phyloP scores from a whole-genome alignment of 345 rosid genomes.

The Eucalyptus decipiens region DNA sequence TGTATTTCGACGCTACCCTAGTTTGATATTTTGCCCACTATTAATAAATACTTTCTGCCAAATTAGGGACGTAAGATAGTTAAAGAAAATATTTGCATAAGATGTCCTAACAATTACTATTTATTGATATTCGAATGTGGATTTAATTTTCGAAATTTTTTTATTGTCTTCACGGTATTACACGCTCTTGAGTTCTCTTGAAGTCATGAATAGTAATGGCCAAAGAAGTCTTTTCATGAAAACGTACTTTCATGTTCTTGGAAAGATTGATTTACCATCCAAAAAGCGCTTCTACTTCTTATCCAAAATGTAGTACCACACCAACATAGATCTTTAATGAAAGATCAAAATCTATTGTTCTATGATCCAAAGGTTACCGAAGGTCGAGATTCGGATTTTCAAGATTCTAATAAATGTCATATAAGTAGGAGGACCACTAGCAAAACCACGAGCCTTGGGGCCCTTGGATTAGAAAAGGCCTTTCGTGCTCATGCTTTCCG shows the following conservation, averaged over 20 bases:
- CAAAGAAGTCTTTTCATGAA: neutral
- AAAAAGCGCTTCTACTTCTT: neutral
- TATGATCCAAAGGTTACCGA: neutral
- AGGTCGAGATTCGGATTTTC: accelerated
- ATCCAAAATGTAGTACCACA: neutral
- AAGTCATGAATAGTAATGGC: neutral
- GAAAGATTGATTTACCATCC: neutral
- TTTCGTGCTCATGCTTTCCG: neutral
- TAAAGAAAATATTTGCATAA: neutral
- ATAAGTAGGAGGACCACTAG: neutral
- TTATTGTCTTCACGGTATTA: neutral
- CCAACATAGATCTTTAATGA: neutral
- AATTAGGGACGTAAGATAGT: neutral
- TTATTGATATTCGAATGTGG: neutral
- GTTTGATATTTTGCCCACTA: neutral
- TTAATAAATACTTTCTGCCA: neutral
- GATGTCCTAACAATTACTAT: neutral
- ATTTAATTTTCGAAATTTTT: neutral
- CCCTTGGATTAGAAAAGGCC: neutral
- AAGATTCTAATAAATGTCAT: neutral
- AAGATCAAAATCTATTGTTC: neutral
- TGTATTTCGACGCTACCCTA: neutral
- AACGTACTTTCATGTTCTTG: neutral
- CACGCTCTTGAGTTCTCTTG: neutral
- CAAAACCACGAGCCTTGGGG: neutral